Evolutionary conservation across 352 stramenopile species (phyloP), one percentile per base, ranked within the genome.

Genomic region (Pythium volutum): DNA sequence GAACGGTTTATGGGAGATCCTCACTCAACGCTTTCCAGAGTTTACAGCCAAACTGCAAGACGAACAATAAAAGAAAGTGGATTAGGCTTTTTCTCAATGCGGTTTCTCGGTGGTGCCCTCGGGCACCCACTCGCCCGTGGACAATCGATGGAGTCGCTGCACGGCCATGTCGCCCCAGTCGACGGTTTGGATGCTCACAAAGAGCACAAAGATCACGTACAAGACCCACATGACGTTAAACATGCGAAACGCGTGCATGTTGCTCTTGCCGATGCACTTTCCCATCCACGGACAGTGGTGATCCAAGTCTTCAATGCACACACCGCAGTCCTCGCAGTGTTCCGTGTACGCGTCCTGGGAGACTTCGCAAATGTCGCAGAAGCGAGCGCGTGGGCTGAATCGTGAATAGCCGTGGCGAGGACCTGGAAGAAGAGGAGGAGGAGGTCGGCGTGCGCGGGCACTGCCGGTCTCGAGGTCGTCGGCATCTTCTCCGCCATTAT

Each of bases 251-350:
- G 82, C 81, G 52, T 78, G 77, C 67, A 97, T 89, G 76, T 97
- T 98, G 55, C 76, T 85, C 64, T 87, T 83, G 18, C 91, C 93
- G 66, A 98, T 97, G 66, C 89, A 97, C 51, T 96, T 98, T 48
- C 92, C 89, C 86, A 97, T 97, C 89, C 90, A 98, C 33, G 93
- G 91, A 73, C 91, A 98, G 64, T 98, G 90, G 75, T 98, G 94
- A 45, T 93, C 80, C 48, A 87, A 86, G 7, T 80, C 81, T 66
- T 84, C 87, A 27, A 98, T 81, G 63, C 94, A 98, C 39, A 98
- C 88, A 60, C 94, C 89, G 53, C 92, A 98, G 56, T 98, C 90
- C 12, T 96, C 81, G 77, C 94, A 98, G 71, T 98, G 94, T 16
- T 91, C 82, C 5, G 89, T 89, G 48, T 73, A 73, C 14, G 64